phyloP scores from a whole-genome alignment of 306 rosid genomes.

The Malus sylvestris region DNA sequence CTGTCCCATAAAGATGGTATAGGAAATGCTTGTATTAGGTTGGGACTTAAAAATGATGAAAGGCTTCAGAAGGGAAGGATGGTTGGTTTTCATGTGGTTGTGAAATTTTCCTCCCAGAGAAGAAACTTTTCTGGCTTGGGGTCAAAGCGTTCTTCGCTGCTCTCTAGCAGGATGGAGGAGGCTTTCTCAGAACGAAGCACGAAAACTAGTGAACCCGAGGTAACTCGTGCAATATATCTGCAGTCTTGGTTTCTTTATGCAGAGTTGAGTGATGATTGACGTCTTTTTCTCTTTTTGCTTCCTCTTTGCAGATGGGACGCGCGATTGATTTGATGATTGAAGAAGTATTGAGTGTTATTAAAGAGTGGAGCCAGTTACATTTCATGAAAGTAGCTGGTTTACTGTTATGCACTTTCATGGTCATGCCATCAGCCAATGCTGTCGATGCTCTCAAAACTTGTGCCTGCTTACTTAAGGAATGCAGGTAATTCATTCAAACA shows the following conservation, averaged over 20 bases:
- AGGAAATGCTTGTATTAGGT: conserved; percentile 22
- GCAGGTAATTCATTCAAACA: conserved; percentile 50
- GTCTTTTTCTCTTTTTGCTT: conserved; percentile 1
- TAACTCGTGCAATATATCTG: conserved; percentile 11
- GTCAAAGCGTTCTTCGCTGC: conserved; percentile 23
- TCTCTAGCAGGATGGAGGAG: conserved; percentile 17
- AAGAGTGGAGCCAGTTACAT: conserved; percentile 47
- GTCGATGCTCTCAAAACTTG: conserved; percentile 94
- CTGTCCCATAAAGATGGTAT: conserved; percentile 21
- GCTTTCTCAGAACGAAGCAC: conserved; percentile 16
- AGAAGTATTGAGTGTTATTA: conserved; percentile 21
- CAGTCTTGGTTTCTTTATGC: conserved; percentile 1
- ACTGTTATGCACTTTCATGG: conserved; percentile 45
- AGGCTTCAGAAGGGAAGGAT: conserved; percentile 35
- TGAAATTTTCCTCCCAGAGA: conserved; percentile 31
- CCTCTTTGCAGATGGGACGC: conserved; percentile 19
- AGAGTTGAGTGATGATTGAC: neutral
- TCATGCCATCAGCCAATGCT: conserved; percentile 74
- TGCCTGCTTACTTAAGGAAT: conserved; percentile 84
- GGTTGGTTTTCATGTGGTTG: conserved; percentile 24
- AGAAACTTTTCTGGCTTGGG: conserved; percentile 19
- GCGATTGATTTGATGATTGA: conserved; percentile 15
- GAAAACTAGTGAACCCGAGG: conserved; percentile 31
- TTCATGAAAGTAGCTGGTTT: conserved; percentile 39
- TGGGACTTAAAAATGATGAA: conserved; percentile 19